Conservation (phyloP, 768 basidiomycete genomes). For the Tulasnella sp. region DNA sequence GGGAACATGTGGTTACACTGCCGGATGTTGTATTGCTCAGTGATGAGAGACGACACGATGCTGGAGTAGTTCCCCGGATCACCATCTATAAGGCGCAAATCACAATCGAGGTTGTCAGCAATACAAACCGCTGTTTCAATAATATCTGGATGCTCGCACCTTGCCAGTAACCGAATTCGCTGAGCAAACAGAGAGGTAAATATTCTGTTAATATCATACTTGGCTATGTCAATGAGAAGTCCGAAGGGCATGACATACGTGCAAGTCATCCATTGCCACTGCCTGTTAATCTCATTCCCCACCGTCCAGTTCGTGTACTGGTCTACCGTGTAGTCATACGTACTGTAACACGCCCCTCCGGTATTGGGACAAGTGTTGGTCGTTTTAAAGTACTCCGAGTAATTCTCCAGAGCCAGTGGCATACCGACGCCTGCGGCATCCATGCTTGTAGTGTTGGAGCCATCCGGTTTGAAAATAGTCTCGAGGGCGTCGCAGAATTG, state of each 20-base stretch:
- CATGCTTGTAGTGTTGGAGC: not conserved
- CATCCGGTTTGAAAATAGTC: not conserved
- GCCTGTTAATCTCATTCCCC: not conserved
- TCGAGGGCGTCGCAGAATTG: conserved; percentile 9
- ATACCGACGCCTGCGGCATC: not conserved
- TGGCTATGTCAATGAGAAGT: not conserved
- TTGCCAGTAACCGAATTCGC: conserved; percentile 9
- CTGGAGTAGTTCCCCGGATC: not conserved
- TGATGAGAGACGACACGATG: conserved; percentile 1
- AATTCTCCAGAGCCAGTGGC: not conserved
- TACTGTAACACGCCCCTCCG: conserved; percentile 5
- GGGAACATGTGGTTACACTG: conserved; percentile 10
- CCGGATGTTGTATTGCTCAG: not conserved
- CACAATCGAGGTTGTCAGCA: too few species aligned
- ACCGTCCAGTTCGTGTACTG: conserved; percentile 9
- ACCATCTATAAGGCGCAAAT: not conserved
- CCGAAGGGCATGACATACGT: conserved; percentile 12
- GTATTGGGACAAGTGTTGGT: not conserved
- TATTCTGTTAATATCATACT: too few species aligned
- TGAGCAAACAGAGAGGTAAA: too few species aligned
- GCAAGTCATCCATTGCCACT: conserved; percentile 7
- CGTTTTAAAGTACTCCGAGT: not conserved
- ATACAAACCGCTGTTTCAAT: too few species aligned
- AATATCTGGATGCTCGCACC: too few species aligned
- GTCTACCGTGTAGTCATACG: not conserved